Evolutionary conservation across 305 asterid species (phyloP).

Genomic region (Rubia occidens): DNA sequence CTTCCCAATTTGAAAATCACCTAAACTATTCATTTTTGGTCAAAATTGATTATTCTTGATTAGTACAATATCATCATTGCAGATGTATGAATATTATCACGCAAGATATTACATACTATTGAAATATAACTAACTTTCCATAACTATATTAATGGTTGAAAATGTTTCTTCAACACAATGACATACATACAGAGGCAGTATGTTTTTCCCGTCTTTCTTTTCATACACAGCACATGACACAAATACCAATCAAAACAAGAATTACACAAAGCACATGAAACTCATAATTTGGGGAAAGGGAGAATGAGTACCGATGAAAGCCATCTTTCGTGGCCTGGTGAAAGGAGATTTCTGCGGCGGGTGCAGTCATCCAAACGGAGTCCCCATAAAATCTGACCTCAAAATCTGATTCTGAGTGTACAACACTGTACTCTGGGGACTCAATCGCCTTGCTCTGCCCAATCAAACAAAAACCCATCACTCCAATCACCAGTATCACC

Average conservation of each 20-base stretch:
- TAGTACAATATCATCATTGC: no score
- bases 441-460: conserved; percentile 36
- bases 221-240: not conserved
- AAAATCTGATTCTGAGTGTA: conserved; percentile 78
- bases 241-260: not conserved
- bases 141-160: no score
- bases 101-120: no score
- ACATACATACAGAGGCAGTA: not conserved
- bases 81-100: no score
- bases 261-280: not conserved
- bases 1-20: no score
- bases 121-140: no score
- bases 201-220: not conserved
- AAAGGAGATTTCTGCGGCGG: conserved; percentile 43
- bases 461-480: conserved; percentile 4
- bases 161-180: not conserved
- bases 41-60: no score
- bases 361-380: conserved; percentile 69
- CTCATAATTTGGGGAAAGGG: not conserved
- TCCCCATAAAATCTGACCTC: conserved; percentile 64
- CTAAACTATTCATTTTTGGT: no score
- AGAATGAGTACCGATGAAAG: conserved; percentile 50
- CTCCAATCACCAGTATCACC: not conserved
- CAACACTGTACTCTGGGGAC: conserved; percentile 57
- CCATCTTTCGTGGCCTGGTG: conserved; percentile 61